These are phyloP conservation scores for Penicillium crystallinum DNA, from an alignment of 495 filamentous ascomycete species.

Conservation along the genomic window DNA sequence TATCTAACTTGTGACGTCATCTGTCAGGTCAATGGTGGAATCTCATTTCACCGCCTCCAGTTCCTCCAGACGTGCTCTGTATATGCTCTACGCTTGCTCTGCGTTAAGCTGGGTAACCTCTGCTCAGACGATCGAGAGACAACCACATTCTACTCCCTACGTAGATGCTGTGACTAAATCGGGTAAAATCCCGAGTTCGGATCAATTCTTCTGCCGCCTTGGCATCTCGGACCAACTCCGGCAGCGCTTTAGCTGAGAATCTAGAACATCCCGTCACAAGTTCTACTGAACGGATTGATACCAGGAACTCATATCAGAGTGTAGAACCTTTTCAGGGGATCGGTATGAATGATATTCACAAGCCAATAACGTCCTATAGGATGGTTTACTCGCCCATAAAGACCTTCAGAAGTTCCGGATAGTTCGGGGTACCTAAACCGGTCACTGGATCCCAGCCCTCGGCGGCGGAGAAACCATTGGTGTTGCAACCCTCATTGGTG, in stretches of 20 bases:
- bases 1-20: neutral
- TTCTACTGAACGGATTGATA: neutral
- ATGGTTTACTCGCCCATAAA: conserved; percentile 32
- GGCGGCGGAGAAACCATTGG: conserved; percentile 47
- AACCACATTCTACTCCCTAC: neutral
- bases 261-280: neutral
- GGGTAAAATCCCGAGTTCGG: neutral
- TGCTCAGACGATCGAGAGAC: no score
- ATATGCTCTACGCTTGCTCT: no score
- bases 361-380: no score
- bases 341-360: neutral
- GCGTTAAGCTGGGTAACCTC: no score
- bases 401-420: conserved; percentile 42
- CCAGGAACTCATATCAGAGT: neutral
- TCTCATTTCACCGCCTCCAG: neutral
- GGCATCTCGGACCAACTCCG: neutral
- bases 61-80: no score
- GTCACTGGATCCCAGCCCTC: conserved; percentile 62
- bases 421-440: conserved; percentile 55
- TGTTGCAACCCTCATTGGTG: conserved; percentile 54
- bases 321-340: neutral
- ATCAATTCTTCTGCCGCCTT: neutral
- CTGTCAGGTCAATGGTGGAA: conserved; percentile 1
- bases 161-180: no score
- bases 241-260: neutral